Percentiles rank a stretch among this genome's conserved stretches.
Evolutionary conservation across 805 yeast genomes (phyloP).

Genomic region (Saccharomyces jurei): DNA sequence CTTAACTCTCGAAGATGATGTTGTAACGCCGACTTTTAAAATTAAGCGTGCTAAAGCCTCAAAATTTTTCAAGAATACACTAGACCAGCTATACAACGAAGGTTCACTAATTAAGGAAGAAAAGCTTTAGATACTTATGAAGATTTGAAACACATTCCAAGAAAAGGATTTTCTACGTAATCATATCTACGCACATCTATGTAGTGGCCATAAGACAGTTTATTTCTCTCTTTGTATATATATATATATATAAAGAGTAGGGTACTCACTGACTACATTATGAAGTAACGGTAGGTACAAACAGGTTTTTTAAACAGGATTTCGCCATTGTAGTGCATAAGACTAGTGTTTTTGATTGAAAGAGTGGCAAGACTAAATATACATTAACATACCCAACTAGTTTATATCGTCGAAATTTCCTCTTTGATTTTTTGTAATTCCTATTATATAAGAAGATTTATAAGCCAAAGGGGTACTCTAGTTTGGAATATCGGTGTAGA

Average conservation of each 20-base stretch:
- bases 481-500: not conserved
- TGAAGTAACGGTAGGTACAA: not conserved
- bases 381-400: not conserved
- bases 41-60: slow-evolving; percentile 45
- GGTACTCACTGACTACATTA: not conserved
- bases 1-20: slow-evolving; percentile 50
- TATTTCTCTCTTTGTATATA: not conserved
- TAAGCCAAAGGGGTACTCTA: not conserved
- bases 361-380: too few species aligned
- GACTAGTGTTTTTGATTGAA: not conserved
- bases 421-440: not conserved
- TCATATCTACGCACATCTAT: not conserved
- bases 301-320: not conserved
- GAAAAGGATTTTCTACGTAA: not conserved
- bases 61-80: slow-evolving; percentile 34
- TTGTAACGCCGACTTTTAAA: slow-evolving; percentile 61
- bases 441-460: not conserved
- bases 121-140: slow-evolving; percentile 4
- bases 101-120: slow-evolving; percentile 34
- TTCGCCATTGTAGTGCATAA: not conserved
- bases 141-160: not conserved
- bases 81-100: slow-evolving; percentile 41
- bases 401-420: not conserved
- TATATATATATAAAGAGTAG: not conserved
- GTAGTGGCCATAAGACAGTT: not conserved